Base-by-base conservation (phyloP, 495 filamentous ascomycete species). In the Podospora pseudopauciseta region DNA sequence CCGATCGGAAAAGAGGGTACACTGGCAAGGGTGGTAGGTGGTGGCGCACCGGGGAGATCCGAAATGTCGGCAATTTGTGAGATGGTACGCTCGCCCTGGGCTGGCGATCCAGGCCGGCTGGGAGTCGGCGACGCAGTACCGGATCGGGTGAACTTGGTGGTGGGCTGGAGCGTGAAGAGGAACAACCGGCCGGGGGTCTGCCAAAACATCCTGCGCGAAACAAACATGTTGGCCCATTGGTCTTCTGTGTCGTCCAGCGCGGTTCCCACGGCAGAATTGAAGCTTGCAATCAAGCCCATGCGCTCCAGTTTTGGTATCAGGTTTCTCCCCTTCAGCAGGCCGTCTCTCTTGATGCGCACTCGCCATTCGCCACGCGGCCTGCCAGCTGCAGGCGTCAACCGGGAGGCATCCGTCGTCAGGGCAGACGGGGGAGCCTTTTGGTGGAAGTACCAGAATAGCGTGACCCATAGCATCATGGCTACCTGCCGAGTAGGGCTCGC, bases 371-470 rank as follows among this genome's bases (percentile, higher is more conserved):
- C 92, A 65, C 86, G 88, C 0, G 95, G 96, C 65, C 84, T 88
- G 9, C 92, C 94, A 2, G 78, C 74, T 20, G 81, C 78, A 2
- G 93, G 89, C 0, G 92, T 91, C 67, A 85, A 69, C 68, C 83
- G 84, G 18, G 87, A 91, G 3, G 85, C 83, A n/a, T 85, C 82
- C 11, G 85, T 91, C 15, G 81, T 82, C 26, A 94, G 65, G 55
- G 83, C 85, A 0, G 82, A 76, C 1, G 73, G 59, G 1, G 90
- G 89, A 44, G 83, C 80, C 1, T 85, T 84, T 70, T 92, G 90
- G 75, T 97, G 93, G 76, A 98, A 99, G 80, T 98, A 99, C 96
- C 96, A 98, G 78, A 90, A 96, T 39, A 98, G 80, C 1, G 92
- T 93, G 30, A 92, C 87, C 93, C 94, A 99, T 6, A 98, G 86